These are phyloP conservation scores for Microdochium bolleyi DNA, from an alignment of 2,329 filamentous ascomycete species.

Conservation along the genomic window DNA sequence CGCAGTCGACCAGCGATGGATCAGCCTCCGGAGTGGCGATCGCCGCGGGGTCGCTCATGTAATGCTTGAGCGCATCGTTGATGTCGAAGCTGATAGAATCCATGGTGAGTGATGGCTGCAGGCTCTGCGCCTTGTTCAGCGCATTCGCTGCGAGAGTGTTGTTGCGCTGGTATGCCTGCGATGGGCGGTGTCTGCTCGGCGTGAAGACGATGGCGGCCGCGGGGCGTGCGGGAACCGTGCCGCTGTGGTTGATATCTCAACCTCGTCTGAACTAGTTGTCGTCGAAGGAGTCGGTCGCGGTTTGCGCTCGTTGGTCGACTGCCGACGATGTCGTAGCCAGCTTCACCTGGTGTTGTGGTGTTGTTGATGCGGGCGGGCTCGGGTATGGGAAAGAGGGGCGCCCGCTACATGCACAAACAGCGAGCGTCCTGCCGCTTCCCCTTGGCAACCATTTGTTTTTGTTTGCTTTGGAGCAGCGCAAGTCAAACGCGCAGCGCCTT, in stretches of 20 bases:
- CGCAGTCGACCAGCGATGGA: constrained; percentile 76
- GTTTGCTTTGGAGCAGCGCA: constrained; percentile 1
- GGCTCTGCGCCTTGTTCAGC: not conserved
- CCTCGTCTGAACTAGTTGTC: too few relatives aligned
- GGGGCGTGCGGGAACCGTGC: too few relatives aligned
- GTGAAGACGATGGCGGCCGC: too few relatives aligned
- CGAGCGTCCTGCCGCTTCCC: not conserved
- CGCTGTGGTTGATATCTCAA: too few relatives aligned
- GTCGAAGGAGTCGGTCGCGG: too few relatives aligned
- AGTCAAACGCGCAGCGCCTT: not conserved
- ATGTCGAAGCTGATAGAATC: constrained; percentile 85
- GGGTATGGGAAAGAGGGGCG: not conserved
- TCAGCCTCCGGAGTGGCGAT: constrained; percentile 85
- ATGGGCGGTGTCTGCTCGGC: too few relatives aligned
- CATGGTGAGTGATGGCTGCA: constrained; percentile 33
- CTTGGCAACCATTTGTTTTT: constrained; percentile 15
- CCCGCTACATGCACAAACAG: not conserved
- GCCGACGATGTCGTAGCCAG: not conserved
- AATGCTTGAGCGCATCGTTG: constrained; percentile 92
- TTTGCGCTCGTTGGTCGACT: too few relatives aligned
- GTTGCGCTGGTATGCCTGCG: not conserved
- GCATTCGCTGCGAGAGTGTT: not conserved
- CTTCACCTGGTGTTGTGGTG: not conserved
- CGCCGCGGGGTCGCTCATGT: constrained; percentile 83
- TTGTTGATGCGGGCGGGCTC: not conserved